These are phyloP conservation scores for Onygenales sp. DNA, from an alignment of 2,329 filamentous ascomycete species.

Conservation along the genomic window DNA sequence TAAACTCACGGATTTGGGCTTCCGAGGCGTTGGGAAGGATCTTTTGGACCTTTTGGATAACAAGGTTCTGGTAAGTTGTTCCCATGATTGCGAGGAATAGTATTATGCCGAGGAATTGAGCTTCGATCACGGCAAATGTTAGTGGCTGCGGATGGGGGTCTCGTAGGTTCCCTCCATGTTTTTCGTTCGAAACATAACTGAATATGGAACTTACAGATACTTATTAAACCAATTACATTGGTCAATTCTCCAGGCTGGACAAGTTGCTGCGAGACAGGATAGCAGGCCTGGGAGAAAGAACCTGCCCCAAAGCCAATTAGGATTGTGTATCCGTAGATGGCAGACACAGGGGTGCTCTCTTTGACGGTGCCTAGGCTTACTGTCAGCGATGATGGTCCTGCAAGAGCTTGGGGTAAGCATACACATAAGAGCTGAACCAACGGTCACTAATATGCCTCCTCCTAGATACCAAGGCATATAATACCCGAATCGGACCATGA, in stretches of 20 bases:
- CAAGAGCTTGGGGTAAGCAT: not conserved
- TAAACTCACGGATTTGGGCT: no score
- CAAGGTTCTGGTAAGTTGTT: no score
- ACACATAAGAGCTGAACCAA: constrained; percentile 14
- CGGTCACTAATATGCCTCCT: constrained; percentile 13
- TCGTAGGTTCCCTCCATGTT: no score
- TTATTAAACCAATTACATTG: constrained; percentile 31
- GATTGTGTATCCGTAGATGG: constrained; percentile 22
- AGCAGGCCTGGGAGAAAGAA: constrained; percentile 25
- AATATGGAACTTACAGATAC: no score
- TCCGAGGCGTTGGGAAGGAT: no score
- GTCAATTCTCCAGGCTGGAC: constrained; percentile 22
- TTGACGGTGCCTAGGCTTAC: not conserved
- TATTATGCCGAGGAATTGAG: no score
- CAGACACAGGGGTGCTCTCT: constrained; percentile 6
- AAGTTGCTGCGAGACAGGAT: constrained; percentile 29
- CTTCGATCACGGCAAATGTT: no score
- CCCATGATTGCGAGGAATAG: no score
- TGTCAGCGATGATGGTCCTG: not conserved
- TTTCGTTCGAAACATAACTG: no score
- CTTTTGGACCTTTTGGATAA: no score
- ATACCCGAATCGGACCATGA: constrained; percentile 15
- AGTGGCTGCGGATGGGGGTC: no score
- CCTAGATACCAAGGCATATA: constrained; percentile 19
- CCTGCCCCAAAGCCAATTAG: constrained; percentile 31